Evolutionary conservation across 2,329 filamentous ascomycete genomes (phyloP), one percentile per base, ranked within the genome.

Genomic region (Ceratocystis cacaofunesta): DNA sequence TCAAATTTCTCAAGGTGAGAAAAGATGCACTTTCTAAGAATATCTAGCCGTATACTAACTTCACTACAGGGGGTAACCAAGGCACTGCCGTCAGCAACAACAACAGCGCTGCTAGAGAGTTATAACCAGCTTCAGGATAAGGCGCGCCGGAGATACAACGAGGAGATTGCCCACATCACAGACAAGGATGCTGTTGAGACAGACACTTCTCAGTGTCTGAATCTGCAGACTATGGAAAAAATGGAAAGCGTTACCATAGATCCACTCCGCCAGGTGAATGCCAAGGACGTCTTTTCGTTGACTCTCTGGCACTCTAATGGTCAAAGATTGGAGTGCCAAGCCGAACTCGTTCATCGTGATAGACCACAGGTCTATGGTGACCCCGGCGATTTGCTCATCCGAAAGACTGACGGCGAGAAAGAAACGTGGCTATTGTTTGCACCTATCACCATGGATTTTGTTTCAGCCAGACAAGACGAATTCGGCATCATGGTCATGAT

Each of bases 271-370:
- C 90, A 92, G 71, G 95, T 99, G 52, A 86, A 85, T 69, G 92
- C 92, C 58, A 87, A 95, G 71, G 94, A 99, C 74, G 85, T 88
- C 70, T 99, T 99, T 73, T 87, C 88, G 66, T 80, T 99, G 70
- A 87, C 92, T 68, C 76, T 99, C 15, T 81, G 83, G 62, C 94
- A 99, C 74, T 95, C 92, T 1, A 96, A 84, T 71, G 92, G 92
- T 1, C 92, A 97, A 73, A 82, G 91, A 68, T 81, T 99, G 57
- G 90, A 90, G 70, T 96, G 94, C 72, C 88, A 89, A 70, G 84
- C 96, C 17, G 94, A 99, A 73, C 74, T 99, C 36, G 81, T 97
- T 15, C 82, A 92, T 69, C 85, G 94, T 72, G 92, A 97, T 72
- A 90, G 90, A 70, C 79, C 85, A 28, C 79, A 82, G n/a, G 82